phyloP scores from a whole-genome alignment of 163 green algal genomes.

The Coccomyxa subellipsoidea region DNA sequence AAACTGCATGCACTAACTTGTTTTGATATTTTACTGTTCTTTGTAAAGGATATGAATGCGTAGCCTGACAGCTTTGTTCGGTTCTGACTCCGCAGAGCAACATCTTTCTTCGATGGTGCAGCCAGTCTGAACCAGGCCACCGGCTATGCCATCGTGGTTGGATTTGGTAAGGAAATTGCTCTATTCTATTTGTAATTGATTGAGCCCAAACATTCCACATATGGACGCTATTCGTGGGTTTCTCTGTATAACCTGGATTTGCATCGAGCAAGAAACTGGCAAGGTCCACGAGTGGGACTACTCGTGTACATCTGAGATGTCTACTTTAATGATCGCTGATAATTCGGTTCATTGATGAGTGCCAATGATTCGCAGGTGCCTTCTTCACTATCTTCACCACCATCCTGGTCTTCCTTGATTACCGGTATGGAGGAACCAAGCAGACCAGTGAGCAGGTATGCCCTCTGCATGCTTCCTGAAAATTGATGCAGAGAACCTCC shows the following conservation, averaged over 20 bases:
- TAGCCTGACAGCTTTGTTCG: neutral
- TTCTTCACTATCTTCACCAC: constrained; percentile 13
- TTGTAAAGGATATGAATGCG: neutral
- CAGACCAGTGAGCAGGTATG: constrained; percentile 5
- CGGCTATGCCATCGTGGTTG: constrained; percentile 15
- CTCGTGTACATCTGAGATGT: too few species aligned
- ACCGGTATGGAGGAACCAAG: neutral
- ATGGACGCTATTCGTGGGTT: neutral
- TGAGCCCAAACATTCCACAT: neutral
- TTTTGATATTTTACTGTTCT: too few species aligned
- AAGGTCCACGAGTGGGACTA: too few species aligned
- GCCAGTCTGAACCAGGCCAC: neutral
- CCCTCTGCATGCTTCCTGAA: too few species aligned
- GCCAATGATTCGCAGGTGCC: neutral
- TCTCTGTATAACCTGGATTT: neutral
- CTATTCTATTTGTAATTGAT: too few species aligned
- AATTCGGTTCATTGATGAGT: neutral
- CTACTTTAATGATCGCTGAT: neutral
- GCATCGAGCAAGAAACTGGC: neutral
- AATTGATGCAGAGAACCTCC: too few species aligned
- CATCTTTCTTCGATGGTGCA: neutral
- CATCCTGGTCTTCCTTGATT: constrained; percentile 5
- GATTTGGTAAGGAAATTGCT: constrained; percentile 9
- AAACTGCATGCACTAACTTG: too few species aligned
- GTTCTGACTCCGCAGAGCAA: neutral